These are phyloP conservation scores for Lantana camara DNA, from an alignment of 257 asterid genomes.

Conservation along the genomic window DNA sequence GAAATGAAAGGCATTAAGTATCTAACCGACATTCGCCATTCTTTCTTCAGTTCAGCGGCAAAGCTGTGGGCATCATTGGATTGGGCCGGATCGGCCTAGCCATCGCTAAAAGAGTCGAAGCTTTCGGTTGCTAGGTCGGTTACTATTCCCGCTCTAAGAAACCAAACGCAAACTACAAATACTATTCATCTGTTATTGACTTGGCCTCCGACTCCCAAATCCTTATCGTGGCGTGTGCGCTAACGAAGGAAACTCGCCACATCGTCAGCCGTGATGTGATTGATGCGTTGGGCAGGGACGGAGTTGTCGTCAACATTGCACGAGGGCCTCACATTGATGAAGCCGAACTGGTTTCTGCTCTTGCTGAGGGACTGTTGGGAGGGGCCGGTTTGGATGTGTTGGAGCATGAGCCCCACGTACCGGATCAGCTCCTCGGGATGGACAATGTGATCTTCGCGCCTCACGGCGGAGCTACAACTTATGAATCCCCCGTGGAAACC, in stretches of 20 bases:
- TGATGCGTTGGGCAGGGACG: slow-evolving; percentile 54
- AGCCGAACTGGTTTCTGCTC: slow-evolving; percentile 59
- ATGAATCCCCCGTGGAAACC: slow-evolving; percentile 59
- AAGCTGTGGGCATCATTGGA: slow-evolving; percentile 73
- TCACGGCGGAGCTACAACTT: slow-evolving; percentile 53
- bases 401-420: slow-evolving; percentile 66
- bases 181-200: slow-evolving; percentile 44
- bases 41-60: slow-evolving; percentile 60
- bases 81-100: slow-evolving; percentile 82
- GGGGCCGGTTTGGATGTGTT: slow-evolving; percentile 76
- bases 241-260: slow-evolving; percentile 57
- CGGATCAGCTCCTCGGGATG: slow-evolving; percentile 43
- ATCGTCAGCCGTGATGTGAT: slow-evolving; percentile 61
- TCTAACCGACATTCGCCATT: too few species aligned
- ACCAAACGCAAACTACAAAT: slow-evolving; percentile 43
- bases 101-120: slow-evolving; percentile 73
- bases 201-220: slow-evolving; percentile 61
- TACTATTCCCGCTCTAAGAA: slow-evolving; percentile 63
- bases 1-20: too few species aligned
- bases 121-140: slow-evolving; percentile 62
- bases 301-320: slow-evolving; percentile 60
- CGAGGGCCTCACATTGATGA: slow-evolving; percentile 69
- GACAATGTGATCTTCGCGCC: slow-evolving; percentile 67
- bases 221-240: slow-evolving; percentile 61
- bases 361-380: slow-evolving; percentile 55